Base-by-base conservation (phyloP, 164 flowering plant species). In the Saururus chinensis region DNA sequence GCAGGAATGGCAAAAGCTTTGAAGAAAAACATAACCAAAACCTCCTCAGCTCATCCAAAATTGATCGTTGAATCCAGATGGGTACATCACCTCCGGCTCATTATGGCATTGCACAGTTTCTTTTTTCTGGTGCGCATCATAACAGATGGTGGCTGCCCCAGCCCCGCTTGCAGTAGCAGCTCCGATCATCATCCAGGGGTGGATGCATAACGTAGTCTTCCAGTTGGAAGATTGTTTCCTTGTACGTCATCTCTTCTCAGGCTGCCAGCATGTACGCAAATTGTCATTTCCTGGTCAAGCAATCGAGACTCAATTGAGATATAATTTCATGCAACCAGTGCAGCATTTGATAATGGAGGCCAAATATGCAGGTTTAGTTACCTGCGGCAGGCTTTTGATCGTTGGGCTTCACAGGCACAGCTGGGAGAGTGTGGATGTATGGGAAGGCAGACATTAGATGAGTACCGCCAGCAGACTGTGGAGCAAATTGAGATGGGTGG, bases 381-480 rank as follows among this genome's bases (percentile, higher is more conserved):
- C 88, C 92, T 19, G 92, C 86, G 14, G 88, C 85, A 64, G 88
- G 88, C 57, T 87, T 89, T 72, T 89, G 89, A 53, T 89, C 96
- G 1, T 83, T 73, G 3, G 91, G 77, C 62, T 89, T 89, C 69
- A 79, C 82, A 61, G 79, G 95, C 54, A 78, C 85, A 6, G 85
- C 60, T 0, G 88, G 81, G 60, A 82, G 79, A 1, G 87, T 55
- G 57, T 83, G 87, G 9, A 77, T 75, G 57, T 87, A 86, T 4
- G 89, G 72, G 64, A 77, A 84, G 9, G 89, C 79, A 21, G 88
- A 70, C 71, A 81, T 30, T 11, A 74, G 62, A 61, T 77, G 84
- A 0, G 75, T 68, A 61, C 69, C 74, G n/a, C 74, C 78, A 4
- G 77, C 66, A 4, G 86, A 21, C 40, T 75, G 86, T 2, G 64